These are phyloP conservation scores for Nothopassalora personata DNA, from an alignment of 2,329 filamentous ascomycete genomes.

Conservation along the genomic window DNA sequence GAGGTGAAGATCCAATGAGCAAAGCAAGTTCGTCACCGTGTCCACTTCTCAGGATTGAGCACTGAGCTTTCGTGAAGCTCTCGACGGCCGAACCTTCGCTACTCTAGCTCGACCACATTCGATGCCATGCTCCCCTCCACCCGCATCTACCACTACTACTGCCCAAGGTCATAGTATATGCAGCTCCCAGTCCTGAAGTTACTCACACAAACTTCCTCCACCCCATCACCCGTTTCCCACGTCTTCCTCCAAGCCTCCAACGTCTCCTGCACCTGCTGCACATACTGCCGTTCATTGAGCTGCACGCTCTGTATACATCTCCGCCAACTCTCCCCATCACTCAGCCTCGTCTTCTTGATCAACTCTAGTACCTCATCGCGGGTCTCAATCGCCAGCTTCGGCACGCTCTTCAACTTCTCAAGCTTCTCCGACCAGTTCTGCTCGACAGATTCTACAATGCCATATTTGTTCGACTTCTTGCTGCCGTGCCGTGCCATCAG, in stretches of 20 bases:
- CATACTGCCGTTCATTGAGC: constrained; percentile 72
- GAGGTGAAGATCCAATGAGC: too few relatives aligned
- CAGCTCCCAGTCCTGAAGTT: constrained; percentile 82
- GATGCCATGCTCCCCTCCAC: not conserved
- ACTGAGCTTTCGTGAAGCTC: too few relatives aligned
- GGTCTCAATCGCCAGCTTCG: constrained; percentile 82
- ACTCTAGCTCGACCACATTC: not conserved
- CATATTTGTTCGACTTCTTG: constrained; percentile 86
- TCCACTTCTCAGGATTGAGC: too few relatives aligned
- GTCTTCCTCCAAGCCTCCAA: constrained; percentile 58
- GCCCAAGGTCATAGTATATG: constrained; percentile 74
- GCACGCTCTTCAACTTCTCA: constrained; percentile 66
- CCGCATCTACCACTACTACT: not conserved
- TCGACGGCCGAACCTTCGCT: too few relatives aligned
- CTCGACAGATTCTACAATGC: constrained; percentile 74
- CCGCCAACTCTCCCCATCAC: constrained; percentile 79
- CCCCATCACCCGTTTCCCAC: constrained; percentile 47
- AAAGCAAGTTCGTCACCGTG: too few relatives aligned
- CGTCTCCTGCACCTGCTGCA: constrained; percentile 75
- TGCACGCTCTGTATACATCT: constrained; percentile 72
- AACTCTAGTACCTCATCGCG: constrained; percentile 75
- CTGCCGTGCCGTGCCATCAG: constrained; percentile 74
- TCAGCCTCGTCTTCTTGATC: constrained; percentile 67
- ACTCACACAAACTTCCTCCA: constrained; percentile 77
- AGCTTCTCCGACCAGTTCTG: constrained; percentile 56